These are phyloP conservation scores for Amanita pseudoporphyria DNA, from an alignment of 768 basidiomycete genomes.

Conservation along the genomic window DNA sequence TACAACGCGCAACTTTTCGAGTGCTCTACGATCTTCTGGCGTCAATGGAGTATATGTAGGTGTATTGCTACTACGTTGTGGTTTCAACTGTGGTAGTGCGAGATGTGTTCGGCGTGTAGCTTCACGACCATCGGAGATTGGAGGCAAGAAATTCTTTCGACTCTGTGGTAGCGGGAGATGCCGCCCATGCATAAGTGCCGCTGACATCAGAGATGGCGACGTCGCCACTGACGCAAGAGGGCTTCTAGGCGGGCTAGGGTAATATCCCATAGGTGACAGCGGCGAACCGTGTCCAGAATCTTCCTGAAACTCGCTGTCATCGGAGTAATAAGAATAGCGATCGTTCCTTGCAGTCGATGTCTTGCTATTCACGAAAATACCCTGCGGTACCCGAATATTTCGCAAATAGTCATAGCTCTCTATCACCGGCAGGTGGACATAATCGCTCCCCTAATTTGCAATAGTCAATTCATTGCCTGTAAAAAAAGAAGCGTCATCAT, in stretches of 20 bases:
- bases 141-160: conserved; percentile 16
- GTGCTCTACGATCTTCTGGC: conserved; percentile 48
- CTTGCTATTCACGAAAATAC: conserved; percentile 68
- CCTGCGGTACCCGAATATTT: conserved; percentile 54
- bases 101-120: conserved; percentile 13
- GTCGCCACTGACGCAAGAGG: conserved; percentile 7
- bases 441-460: conserved; percentile 51
- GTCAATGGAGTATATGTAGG: conserved; percentile 32
- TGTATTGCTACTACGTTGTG: conserved; percentile 10
- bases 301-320: conserved; percentile 33
- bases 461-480: background rate
- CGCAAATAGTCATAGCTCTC: conserved; percentile 71
- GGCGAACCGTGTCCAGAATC: conserved; percentile 14
- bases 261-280: conserved; percentile 12
- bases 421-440: conserved; percentile 57
- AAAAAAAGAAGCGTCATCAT: background rate
- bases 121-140: conserved; percentile 12
- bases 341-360: conserved; percentile 31
- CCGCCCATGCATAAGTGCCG: conserved; percentile 1
- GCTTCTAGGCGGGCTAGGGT: conserved; percentile 11
- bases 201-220: conserved; percentile 9
- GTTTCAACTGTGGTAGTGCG: conserved; percentile 18
- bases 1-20: conserved; percentile 46
- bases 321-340: conserved; percentile 34
- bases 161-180: conserved; percentile 4